Conservation (phyloP, 2,329 filamentous ascomycete species). For the Diaporthe longicolla region DNA sequence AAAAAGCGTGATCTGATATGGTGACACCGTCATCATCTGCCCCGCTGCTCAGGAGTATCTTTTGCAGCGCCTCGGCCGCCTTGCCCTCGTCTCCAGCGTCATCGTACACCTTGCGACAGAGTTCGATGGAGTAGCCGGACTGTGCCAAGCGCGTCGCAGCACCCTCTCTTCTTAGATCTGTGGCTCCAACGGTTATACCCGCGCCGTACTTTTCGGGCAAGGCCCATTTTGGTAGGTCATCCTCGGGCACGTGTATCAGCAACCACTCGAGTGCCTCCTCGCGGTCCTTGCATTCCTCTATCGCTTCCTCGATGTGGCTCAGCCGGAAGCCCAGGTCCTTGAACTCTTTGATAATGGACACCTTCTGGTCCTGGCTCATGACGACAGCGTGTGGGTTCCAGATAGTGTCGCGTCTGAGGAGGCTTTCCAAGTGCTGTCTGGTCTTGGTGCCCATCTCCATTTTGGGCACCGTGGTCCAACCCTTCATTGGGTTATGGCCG, state of each 20-base stretch:
- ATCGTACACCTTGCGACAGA: constrained; percentile 85
- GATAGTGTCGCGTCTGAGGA: constrained; percentile 82
- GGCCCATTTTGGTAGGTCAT: constrained; percentile 94
- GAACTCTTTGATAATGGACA: constrained; percentile 79
- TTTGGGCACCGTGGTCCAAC: constrained; percentile 88
- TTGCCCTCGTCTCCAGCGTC: constrained; percentile 78
- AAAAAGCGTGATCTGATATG: constrained; percentile 48
- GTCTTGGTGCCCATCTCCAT: constrained; percentile 93
- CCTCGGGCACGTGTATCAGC: constrained; percentile 95
- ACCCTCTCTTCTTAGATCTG: constrained; percentile 84
- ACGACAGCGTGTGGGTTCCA: constrained; percentile 88
- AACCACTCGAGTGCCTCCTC: constrained; percentile 97
- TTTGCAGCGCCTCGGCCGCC: constrained; percentile 85
- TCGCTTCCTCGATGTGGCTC: constrained; percentile 91
- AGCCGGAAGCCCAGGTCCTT: constrained; percentile 85
- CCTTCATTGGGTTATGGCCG: constrained; percentile 70
- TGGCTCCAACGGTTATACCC: constrained; percentile 87
- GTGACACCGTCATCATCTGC: constrained; percentile 44
- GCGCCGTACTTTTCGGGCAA: constrained; percentile 93
- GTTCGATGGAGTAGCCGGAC: constrained; percentile 86
- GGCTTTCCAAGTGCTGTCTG: constrained; percentile 81
- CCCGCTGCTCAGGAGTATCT: constrained; percentile 70
- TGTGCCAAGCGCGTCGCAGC: constrained; percentile 85
- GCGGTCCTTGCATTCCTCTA: constrained; percentile 87
- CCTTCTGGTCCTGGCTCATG: constrained; percentile 71